Base-by-base conservation (phyloP, 768 basidiomycete species). In the Pholiota conissans region DNA sequence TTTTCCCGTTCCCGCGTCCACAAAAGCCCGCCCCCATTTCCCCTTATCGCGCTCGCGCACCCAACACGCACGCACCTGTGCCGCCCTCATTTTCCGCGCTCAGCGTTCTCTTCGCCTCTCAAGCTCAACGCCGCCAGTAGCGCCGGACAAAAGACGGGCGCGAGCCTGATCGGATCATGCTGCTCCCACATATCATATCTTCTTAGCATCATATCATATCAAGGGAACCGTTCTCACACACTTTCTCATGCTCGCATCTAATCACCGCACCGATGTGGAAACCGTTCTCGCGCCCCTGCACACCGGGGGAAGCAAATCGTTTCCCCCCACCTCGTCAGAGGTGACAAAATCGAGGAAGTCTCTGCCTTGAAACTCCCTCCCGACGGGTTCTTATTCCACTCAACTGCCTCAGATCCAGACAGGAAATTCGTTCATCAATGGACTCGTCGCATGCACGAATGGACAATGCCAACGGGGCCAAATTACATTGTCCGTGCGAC, bases 91-190 rank as follows among this genome's bases (percentile, higher is more conserved):
- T 32, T 14, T 29, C 49, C 10, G 24, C 18, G 11, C 18, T 22
- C 7, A 13, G 18, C 22, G 22, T 22, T 22, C 13, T 3, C 22
- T 5, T 18, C 10, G 20, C 22, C 42, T 8, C 42, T 32, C 22
- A 22, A 22, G n/a, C 42, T 45, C 42, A 40, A 18, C 18, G 9
- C 39, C 18, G 9, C 18, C 14, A 40, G 14, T 39, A 18, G 37
- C 32, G 18, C 26, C 35, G 39, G 35, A 40, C 39, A 5, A 29
- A 52, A 45, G 26, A 42, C 42, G 39, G 39, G 35, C 53, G 54
- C 46, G 30, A 49, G n/a, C 58, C 57, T 60, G 59, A 63, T 63
- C 62, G 62, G 62, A 63, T 63, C 62, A 60, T 26, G 28, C 39
- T 48, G 20, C 34, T 28, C 52, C 27, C 45, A 53, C 56, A 55